Evolutionary conservation across 768 basidiomycete genomes (phyloP).

Genomic region (Collybia sordida): DNA sequence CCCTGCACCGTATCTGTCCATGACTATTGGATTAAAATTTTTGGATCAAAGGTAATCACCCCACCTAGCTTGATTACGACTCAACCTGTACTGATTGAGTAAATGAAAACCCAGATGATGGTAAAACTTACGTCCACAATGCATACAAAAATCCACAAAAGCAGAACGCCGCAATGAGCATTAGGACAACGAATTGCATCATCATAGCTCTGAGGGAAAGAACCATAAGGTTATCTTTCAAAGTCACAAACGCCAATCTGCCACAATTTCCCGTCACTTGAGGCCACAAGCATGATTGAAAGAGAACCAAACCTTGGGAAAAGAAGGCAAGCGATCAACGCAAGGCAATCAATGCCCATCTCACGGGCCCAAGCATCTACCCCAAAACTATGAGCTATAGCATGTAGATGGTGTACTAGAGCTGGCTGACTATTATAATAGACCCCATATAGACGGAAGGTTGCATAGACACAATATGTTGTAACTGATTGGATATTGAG

Average conservation of each 20-base stretch:
- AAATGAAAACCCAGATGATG: neutral
- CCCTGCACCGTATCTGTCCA: conserved; percentile 29
- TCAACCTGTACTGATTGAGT: conserved; percentile 44
- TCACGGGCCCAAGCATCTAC: conserved; percentile 65
- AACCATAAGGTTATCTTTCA: conserved; percentile 80
- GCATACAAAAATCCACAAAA: conserved; percentile 94
- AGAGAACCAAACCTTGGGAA: conserved; percentile 67
- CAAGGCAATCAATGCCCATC: conserved; percentile 80
- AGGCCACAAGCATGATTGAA: neutral
- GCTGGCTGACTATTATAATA: conserved; percentile 54
- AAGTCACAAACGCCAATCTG: conserved; percentile 88
- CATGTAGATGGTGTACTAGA: neutral
- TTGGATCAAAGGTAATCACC: conserved; percentile 23
- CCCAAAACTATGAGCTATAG: neutral
- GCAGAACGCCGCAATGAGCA: conserved; percentile 86
- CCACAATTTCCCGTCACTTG: neutral
- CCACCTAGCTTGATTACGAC: conserved; percentile 59
- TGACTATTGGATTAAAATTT: neutral
- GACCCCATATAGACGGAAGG: conserved; percentile 80
- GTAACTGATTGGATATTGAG: conserved; percentile 49
- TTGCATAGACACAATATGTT: conserved; percentile 72
- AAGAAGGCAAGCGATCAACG: conserved; percentile 86
- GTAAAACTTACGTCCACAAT: conserved; percentile 77
- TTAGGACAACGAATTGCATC: conserved; percentile 80
- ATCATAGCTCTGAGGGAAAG: conserved; percentile 90